Percentiles rank a stretch among this genome's conserved stretches.
These are phyloP conservation scores for Remersonia thermophila DNA, from an alignment of 2,329 filamentous ascomycete species.

Conservation along the genomic window DNA sequence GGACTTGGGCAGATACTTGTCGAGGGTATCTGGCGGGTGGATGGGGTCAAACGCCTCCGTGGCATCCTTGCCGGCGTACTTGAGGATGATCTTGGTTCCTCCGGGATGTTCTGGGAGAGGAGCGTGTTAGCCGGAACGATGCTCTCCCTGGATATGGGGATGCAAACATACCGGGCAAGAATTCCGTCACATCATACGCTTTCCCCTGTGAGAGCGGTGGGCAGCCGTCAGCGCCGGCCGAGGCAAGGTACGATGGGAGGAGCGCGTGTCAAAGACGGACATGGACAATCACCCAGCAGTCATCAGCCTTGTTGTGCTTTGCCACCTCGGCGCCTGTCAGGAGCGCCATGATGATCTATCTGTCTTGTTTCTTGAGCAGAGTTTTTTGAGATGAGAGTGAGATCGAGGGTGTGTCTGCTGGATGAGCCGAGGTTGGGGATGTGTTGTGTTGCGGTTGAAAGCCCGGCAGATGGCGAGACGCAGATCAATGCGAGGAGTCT, in stretches of 20 bases:
- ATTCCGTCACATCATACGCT: slow-evolving; percentile 83
- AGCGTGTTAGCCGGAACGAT: slow-evolving; percentile 30
- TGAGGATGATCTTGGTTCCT: slow-evolving; percentile 84
- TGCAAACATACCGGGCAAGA: slow-evolving; percentile 51
- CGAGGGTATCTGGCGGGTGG: slow-evolving; percentile 73
- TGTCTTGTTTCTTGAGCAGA: no score
- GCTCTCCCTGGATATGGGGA: slow-evolving; percentile 50
- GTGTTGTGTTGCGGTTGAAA: no score
- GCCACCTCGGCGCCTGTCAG: slow-evolving; percentile 42
- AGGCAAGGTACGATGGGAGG: not conserved
- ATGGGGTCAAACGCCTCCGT: slow-evolving; percentile 88
- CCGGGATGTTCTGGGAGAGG: slow-evolving; percentile 66
- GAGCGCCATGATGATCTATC: slow-evolving; percentile 26
- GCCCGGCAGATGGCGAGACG: no score
- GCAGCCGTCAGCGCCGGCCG: slow-evolving; percentile 1
- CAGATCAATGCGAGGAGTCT: no score
- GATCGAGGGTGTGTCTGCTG: no score
- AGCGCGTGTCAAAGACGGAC: slow-evolving; percentile 27
- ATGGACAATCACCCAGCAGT: slow-evolving; percentile 87
- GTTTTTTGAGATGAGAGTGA: no score
- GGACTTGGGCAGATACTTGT: slow-evolving; percentile 68
- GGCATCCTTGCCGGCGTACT: slow-evolving; percentile 91
- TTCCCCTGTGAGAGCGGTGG: slow-evolving; percentile 40
- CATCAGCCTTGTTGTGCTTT: slow-evolving; percentile 68
- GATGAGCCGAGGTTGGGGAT: no score